Evolutionary conservation across 169 alveolate genomes (phyloP).

Genomic region (Plasmodium inui): DNA sequence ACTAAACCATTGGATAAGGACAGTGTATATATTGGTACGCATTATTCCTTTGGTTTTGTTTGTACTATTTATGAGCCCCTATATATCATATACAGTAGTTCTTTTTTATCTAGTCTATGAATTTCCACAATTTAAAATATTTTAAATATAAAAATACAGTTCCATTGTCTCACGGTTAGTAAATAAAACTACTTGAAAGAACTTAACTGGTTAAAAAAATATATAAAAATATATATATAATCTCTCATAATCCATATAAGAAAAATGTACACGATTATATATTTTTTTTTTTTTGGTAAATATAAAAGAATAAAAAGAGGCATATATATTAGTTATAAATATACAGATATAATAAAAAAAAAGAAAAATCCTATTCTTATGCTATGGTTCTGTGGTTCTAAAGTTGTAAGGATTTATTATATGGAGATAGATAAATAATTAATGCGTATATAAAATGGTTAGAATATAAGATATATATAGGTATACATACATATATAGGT

Average conservation of each 20-base stretch:
- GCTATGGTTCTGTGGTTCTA: neutral
- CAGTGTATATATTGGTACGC: neutral
- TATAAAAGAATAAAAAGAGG: neutral
- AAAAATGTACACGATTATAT: neutral
- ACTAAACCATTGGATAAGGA: neutral
- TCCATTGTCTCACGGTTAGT: conserved; percentile 1
- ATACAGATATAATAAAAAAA: neutral
- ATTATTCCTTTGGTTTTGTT: neutral
- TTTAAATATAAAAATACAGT: neutral
- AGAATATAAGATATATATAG: neutral
- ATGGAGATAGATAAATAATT: neutral
- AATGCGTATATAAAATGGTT: neutral
- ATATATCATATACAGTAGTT: too few species aligned
- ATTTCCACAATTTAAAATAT: neutral
- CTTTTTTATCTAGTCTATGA: neutral
- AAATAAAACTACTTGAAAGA: neutral
- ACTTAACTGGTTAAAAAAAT: neutral
- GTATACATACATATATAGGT: neutral
- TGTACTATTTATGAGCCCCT: neutral
- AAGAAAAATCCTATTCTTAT: neutral
- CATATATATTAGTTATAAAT: neutral
- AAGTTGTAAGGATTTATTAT: neutral
- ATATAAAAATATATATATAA: neutral
- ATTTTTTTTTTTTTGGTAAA: neutral
- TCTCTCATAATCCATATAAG: neutral